These are phyloP conservation scores for Chrysoporthe puriensis DNA, from an alignment of 2,329 filamentous ascomycete genomes.

Conservation along the genomic window DNA sequence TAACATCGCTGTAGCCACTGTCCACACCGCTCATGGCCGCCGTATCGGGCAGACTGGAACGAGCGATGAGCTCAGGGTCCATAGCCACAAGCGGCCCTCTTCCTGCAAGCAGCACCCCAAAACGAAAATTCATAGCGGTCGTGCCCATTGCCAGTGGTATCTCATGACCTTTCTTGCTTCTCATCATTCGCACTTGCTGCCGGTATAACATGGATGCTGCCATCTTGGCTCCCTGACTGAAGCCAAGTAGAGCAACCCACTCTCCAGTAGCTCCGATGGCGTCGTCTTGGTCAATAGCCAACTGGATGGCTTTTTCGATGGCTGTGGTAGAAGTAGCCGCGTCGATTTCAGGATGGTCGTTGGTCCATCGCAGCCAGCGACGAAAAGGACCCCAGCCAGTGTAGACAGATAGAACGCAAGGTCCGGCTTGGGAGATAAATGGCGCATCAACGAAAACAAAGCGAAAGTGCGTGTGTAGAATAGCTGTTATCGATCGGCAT, in stretches of 20 bases:
- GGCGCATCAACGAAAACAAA: neutral
- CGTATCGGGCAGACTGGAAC: neutral
- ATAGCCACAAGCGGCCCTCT: slow-evolving; percentile 4
- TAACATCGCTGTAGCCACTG: neutral
- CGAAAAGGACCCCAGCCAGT: neutral
- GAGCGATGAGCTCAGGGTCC: neutral
- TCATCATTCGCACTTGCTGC: neutral
- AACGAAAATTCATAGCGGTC: neutral
- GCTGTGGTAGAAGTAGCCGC: neutral
- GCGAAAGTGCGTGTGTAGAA: neutral
- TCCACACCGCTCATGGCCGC: neutral
- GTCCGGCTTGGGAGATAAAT: neutral
- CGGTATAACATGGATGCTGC: slow-evolving; percentile 1
- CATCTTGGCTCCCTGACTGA: slow-evolving; percentile 13
- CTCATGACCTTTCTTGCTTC: neutral
- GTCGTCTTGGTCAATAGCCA: slow-evolving; percentile 42
- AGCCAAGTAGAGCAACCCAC: slow-evolving; percentile 55
- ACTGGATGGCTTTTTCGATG: neutral
- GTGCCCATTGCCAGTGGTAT: neutral
- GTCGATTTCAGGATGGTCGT: neutral
- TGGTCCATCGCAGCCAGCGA: neutral
- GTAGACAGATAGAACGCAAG: neutral
- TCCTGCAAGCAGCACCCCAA: neutral
- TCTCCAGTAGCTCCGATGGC: slow-evolving; percentile 53
- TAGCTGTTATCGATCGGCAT: neutral